Evolutionary conservation across 768 basidiomycete genomes (phyloP).

Genomic region (Termitomyces sp.): DNA sequence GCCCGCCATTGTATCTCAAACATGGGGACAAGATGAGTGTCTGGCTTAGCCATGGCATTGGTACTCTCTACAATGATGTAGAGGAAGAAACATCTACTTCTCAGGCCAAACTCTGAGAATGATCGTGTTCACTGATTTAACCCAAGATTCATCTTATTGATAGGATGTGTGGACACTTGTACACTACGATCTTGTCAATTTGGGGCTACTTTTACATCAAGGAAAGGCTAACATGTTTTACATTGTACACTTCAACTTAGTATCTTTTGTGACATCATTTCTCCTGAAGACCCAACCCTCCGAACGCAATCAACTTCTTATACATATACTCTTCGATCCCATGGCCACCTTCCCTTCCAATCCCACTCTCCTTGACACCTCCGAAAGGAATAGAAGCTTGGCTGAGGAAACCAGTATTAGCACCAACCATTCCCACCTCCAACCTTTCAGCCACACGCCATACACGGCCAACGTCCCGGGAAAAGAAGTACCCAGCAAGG

Average conservation of each 20-base stretch:
- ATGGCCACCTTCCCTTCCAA: constrained; percentile 79
- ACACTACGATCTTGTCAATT: neutral
- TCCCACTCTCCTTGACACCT: constrained; percentile 85
- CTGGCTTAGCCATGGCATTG: constrained; percentile 69
- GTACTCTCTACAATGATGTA: constrained; percentile 75
- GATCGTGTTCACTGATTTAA: neutral
- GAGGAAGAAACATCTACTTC: constrained; percentile 48
- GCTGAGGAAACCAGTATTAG: constrained; percentile 76
- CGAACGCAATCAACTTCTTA: constrained; percentile 75
- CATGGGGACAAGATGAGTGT: constrained; percentile 67
- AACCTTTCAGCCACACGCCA: constrained; percentile 94
- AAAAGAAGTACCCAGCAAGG: constrained; percentile 92
- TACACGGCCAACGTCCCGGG: constrained; percentile 75
- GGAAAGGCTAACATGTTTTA: neutral
- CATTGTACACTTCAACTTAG: neutral
- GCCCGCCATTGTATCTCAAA: constrained; percentile 65
- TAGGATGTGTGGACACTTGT: neutral
- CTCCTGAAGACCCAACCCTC: constrained; percentile 41
- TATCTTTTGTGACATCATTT: neutral
- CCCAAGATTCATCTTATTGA: neutral
- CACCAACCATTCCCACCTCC: constrained; percentile 90
- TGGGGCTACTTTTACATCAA: neutral
- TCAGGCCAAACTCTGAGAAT: constrained; percentile 37
- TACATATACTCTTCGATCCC: constrained; percentile 90
- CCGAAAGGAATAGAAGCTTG: constrained; percentile 84